Percentiles rank a stretch among this genome's conserved stretches.
phyloP scores from a whole-genome alignment of 1,284 basidiomycete species.

The Cutaneotrichosporon dermatis region DNA sequence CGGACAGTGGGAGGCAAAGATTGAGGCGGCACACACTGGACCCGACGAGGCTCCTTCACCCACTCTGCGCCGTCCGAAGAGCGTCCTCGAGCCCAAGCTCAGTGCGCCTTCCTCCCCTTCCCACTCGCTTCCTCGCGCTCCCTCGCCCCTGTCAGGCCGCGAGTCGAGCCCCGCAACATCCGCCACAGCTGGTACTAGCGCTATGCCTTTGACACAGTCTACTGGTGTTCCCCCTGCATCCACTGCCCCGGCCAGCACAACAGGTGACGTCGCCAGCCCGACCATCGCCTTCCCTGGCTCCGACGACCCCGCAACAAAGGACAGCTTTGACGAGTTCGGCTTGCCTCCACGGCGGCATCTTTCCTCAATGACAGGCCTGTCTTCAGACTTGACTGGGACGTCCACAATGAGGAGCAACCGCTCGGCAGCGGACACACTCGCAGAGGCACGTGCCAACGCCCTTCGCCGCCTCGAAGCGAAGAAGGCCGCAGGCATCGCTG shows the following conservation, averaged over 20 bases:
- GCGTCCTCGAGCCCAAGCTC: conserved; percentile 4
- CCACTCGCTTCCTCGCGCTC: not conserved
- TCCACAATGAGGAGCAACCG: conserved; percentile 13
- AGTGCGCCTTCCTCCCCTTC: conserved; percentile 4
- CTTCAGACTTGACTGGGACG: conserved; percentile 29
- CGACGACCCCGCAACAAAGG: not conserved
- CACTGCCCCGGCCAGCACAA: no score
- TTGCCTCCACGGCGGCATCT: conserved; percentile 4
- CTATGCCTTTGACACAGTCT: no score
- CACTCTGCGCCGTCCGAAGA: not conserved
- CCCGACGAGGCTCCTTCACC: not conserved
- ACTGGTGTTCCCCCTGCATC: no score
- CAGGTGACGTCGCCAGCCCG: no score
- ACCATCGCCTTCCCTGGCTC: not conserved
- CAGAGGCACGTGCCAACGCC: conserved; percentile 42
- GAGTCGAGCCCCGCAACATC: no score
- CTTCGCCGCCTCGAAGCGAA: conserved; percentile 37
- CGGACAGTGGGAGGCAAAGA: conserved; percentile 43
- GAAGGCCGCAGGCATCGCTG: conserved; percentile 25
- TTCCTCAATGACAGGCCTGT: conserved; percentile 6
- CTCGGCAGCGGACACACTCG: conserved; percentile 30
- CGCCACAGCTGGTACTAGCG: no score
- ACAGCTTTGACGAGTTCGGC: conserved; percentile 1
- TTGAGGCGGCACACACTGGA: conserved; percentile 20
- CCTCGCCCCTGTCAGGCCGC: no score